Evolutionary conservation across 495 filamentous ascomycete species (phyloP).

Genomic region (Jackrogersella minutella): DNA sequence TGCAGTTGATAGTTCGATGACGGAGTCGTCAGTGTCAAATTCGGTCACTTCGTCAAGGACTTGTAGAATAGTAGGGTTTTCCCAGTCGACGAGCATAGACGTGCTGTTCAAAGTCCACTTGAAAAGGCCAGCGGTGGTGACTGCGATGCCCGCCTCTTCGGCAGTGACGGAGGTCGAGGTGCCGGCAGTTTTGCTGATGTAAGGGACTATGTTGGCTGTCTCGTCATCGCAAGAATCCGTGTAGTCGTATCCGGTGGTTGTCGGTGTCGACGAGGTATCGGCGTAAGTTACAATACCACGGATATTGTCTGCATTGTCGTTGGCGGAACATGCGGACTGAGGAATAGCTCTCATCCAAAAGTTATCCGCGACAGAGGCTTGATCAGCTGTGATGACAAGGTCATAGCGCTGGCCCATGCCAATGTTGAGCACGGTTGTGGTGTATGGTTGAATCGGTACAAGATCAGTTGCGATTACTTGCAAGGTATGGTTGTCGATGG

Average conservation of each 20-base stretch:
- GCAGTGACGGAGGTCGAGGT: slow-evolving; percentile 27
- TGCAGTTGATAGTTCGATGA: slow-evolving; percentile 48
- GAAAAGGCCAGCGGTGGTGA: slow-evolving; percentile 42
- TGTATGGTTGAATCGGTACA: slow-evolving; percentile 58
- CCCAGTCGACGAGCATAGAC: slow-evolving; percentile 54
- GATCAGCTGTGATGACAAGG: slow-evolving; percentile 67
- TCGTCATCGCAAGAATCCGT: slow-evolving; percentile 54
- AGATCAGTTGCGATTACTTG: slow-evolving; percentile 59
- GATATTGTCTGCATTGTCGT: slow-evolving; percentile 57
- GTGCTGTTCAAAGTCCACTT: slow-evolving; percentile 54
- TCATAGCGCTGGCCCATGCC: slow-evolving; percentile 76
- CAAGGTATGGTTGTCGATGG: slow-evolving; percentile 60
- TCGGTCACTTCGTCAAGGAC: slow-evolving; percentile 45
- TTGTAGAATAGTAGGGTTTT: slow-evolving; percentile 51
- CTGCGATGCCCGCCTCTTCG: slow-evolving; percentile 42
- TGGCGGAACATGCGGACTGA: slow-evolving; percentile 57
- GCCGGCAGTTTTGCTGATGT: slow-evolving; percentile 49
- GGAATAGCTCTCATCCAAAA: slow-evolving; percentile 72
- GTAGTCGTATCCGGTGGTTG: slow-evolving; percentile 37
- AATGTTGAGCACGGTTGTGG: slow-evolving; percentile 56
- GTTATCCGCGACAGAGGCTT: slow-evolving; percentile 47
- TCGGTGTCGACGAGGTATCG: slow-evolving; percentile 44
- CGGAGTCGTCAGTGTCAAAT: slow-evolving; percentile 44
- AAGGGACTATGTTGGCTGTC: slow-evolving; percentile 51
- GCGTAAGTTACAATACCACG: slow-evolving; percentile 66